Evolutionary conservation across 805 yeast species (phyloP), one percentile per base, ranked within the genome.

Genomic region (Maudiozyma barnettii): DNA sequence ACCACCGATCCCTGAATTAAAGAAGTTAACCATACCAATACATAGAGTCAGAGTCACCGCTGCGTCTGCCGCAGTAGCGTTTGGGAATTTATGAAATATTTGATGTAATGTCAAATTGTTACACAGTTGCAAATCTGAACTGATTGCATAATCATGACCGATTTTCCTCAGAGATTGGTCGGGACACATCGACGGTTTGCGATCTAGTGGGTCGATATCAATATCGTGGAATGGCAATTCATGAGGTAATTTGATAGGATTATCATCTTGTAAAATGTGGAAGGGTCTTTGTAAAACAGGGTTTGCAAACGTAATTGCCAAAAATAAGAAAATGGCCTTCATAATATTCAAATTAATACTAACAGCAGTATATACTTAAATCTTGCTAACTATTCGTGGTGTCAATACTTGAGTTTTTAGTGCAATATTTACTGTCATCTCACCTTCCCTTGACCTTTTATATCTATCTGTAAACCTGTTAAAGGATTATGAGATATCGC

Each of bases 41-140:
- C 99, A 91, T 26, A 91, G 70, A 0, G 95, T 87, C 12, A 86
- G 84, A 0, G 95, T 83, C 2, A 91, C 82, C 0, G 95, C 86
- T 0, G 96, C 95, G 62, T 91, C 99, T 0, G 95, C 96, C 1
- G 97, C 96, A 56, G 79, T 82, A 0, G 96, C 95, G 7, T 58
- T 62, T 16, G 65, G 65, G 33, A 48, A 56, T 43, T 56, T 58
- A 22, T 53, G 41, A 5, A 68, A 51, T 10, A 70, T 60, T 6
- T 54, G 49, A 1, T 52, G 46, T 18, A 60, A 44, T 2, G 63
- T 61, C 14, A 65, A 31, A 35, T 60, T 53, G 43, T 59, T 63
- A 48, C 69, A 65, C 5, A 62, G 45, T 38, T 70, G 67, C 6
- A 70, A 49, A 47, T 68, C 66, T 5, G 74, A 70, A 48, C 71